A percentile compares a stretch with the other conserved stretches of the same genome.
These are phyloP conservation scores for Diplodia intermedia DNA, from an alignment of 2,329 filamentous ascomycete genomes.

Conservation along the genomic window DNA sequence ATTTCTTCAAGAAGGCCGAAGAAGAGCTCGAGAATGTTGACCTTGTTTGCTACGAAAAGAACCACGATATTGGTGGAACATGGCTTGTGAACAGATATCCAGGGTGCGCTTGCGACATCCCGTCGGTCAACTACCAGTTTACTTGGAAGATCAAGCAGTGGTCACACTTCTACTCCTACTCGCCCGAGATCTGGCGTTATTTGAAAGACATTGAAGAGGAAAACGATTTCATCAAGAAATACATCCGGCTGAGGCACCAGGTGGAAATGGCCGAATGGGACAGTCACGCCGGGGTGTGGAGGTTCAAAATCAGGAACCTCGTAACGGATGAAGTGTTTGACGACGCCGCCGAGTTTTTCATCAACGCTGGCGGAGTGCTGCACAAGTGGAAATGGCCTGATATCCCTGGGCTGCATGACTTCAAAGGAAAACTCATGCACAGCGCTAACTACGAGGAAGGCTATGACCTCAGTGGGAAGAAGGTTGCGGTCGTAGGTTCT, in stretches of 20 bases:
- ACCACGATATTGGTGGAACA: conserved; percentile 54
- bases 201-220: conserved; percentile 57
- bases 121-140: conserved; percentile 54
- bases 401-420: conserved; percentile 54
- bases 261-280: conserved; percentile 58
- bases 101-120: conserved; percentile 55
- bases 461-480: conserved; percentile 52
- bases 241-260: conserved; percentile 60
- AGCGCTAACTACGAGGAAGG: conserved; percentile 57
- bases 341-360: conserved; percentile 52
- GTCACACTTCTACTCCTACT: conserved; percentile 56
- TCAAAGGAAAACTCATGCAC: conserved; percentile 53
- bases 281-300: conserved; percentile 58
- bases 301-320: conserved; percentile 49
- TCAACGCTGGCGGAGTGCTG: conserved; percentile 54
- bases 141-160: conserved; percentile 55
- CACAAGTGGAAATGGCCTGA: conserved; percentile 50
- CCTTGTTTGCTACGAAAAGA: conserved; percentile 58
- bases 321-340: conserved; percentile 47
- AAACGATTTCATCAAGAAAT: conserved; percentile 56
- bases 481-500: conserved; percentile 56
- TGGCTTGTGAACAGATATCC: conserved; percentile 56
- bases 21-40: conserved; percentile 54
- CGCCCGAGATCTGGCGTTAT: conserved; percentile 57
- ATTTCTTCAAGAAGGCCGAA: conserved; percentile 57